These are phyloP conservation scores for Coffea eugenioides DNA, from an alignment of 257 asterid species.

Conservation along the genomic window DNA sequence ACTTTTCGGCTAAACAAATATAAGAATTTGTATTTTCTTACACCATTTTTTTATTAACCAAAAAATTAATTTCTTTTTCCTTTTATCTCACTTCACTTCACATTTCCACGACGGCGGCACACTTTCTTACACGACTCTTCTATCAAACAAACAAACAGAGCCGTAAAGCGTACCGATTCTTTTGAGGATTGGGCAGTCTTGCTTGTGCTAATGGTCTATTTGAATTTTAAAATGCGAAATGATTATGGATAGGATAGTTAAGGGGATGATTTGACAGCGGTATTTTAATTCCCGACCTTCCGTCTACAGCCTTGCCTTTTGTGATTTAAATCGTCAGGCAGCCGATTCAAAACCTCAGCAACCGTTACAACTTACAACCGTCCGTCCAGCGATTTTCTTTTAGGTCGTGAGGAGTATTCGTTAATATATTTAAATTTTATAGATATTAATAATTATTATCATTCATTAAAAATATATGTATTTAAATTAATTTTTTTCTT, in stretches of 20 bases:
- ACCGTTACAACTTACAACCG: background rate
- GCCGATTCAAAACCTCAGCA: background rate
- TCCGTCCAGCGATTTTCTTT: background rate
- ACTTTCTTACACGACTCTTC: no score
- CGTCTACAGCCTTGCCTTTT: background rate
- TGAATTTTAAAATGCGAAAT: conserved; percentile 21
- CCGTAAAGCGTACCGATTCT: conserved; percentile 15
- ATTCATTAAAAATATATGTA: no score
- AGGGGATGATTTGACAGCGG: background rate
- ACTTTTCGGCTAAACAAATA: no score
- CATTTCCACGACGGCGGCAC: no score
- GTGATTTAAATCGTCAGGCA: background rate
- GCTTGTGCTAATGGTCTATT: conserved; percentile 13
- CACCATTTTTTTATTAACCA: no score
- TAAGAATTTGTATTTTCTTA: no score
- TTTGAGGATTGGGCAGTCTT: background rate
- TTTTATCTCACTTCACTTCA: no score
- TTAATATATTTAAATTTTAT: no score
- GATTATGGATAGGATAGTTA: background rate
- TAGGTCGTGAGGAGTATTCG: no score
- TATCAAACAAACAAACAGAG: no score
- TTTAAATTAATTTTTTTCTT: background rate
- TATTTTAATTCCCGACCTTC: conserved; percentile 6
- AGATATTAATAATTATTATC: no score
- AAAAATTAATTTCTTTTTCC: no score